A percentile compares a stretch with the other conserved stretches of the same genome.
Evolutionary conservation across 306 rosid genomes (phyloP).

Genomic region (Glycine latifolia): DNA sequence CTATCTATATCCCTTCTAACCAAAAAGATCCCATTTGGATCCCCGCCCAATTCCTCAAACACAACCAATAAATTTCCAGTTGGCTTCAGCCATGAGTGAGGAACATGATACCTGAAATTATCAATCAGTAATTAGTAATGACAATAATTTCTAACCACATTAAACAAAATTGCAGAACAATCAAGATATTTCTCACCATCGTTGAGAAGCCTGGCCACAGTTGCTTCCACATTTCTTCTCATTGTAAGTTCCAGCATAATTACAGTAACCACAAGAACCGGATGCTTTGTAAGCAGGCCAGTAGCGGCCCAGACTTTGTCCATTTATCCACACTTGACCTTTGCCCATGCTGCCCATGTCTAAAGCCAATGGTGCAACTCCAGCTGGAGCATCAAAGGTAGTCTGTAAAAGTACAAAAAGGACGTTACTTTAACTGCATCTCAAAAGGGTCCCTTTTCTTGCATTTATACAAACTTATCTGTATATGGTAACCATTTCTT

Average conservation of each 20-base stretch:
- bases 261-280: constrained; percentile 77
- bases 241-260: constrained; percentile 74
- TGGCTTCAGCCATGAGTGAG: constrained; percentile 92
- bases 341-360: constrained; percentile 97
- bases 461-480: neutral
- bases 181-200: constrained; percentile 73
- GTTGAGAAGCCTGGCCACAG: constrained; percentile 92
- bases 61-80: constrained; percentile 87
- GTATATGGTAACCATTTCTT: constrained; percentile 10
- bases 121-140: constrained; percentile 29
- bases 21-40: constrained; percentile 84
- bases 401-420: constrained; percentile 61
- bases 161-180: constrained; percentile 28
- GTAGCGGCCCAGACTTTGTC: constrained; percentile 80
- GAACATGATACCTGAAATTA: constrained; percentile 91
- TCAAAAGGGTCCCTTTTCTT: constrained; percentile 15
- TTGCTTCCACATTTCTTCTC: constrained; percentile 81
- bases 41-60: constrained; percentile 91
- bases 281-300: constrained; percentile 98
- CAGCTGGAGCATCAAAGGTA: constrained; percentile 84
- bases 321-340: constrained; percentile 96
- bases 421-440: constrained; percentile 16
- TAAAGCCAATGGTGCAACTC: constrained; percentile 86
- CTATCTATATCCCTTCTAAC: constrained; percentile 86
- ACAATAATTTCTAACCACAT: constrained; percentile 13